Evolutionary conservation across 225 moss, liverwort and hornwort genomes (phyloP).

Genomic region (Climacium dendroides): DNA sequence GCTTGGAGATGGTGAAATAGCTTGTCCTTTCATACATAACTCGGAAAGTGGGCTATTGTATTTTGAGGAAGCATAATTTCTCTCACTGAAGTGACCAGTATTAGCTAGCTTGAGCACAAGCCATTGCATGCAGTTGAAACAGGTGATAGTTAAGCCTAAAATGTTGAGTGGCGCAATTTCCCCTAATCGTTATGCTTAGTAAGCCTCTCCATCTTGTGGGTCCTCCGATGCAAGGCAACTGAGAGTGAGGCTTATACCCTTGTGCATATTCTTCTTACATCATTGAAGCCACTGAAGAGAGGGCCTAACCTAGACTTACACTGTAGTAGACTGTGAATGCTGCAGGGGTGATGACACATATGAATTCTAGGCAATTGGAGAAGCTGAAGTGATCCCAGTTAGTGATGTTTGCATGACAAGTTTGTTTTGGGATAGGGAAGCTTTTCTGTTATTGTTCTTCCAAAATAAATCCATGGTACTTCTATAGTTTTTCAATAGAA

Average conservation of each 20-base stretch:
- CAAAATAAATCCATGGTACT: too few species aligned
- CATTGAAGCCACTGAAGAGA: not conserved
- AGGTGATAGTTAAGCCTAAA: not conserved
- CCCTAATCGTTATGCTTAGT: not conserved
- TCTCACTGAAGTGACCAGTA: not conserved
- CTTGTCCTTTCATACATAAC: not conserved
- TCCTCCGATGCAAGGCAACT: not conserved
- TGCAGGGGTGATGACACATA: not conserved
- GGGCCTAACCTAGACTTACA: not conserved
- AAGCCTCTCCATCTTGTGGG: not conserved
- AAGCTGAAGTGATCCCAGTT: not conserved
- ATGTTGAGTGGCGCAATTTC: not conserved
- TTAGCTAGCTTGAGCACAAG: not conserved
- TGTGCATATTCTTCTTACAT: not conserved
- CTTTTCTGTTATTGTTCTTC: not conserved
- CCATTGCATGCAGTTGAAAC: not conserved
- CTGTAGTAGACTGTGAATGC: not conserved
- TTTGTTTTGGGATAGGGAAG: too few species aligned
- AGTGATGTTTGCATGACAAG: not conserved
- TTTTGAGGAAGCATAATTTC: not conserved
- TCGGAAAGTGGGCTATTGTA: too few species aligned
- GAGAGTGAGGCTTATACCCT: not conserved
- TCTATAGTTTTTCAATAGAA: too few species aligned
- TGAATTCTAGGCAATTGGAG: not conserved
- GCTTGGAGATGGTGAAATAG: not conserved